Evolutionary conservation across 306 rosid species (phyloP).

Genomic region (Quercus glauca): DNA sequence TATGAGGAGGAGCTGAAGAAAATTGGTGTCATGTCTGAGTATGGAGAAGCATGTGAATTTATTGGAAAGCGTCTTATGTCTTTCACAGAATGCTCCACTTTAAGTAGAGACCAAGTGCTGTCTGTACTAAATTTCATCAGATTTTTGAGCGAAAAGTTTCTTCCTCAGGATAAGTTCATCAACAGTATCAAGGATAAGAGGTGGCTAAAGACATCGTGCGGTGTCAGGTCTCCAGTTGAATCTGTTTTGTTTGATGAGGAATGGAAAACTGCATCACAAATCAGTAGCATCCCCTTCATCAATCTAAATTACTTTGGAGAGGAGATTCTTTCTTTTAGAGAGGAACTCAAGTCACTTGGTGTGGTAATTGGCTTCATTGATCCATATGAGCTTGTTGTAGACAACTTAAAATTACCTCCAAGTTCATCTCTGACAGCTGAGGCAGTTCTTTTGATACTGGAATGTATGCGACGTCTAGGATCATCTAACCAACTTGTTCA

Average conservation of each 20-base stretch:
- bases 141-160: slow-evolving; percentile 30
- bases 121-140: slow-evolving; percentile 52
- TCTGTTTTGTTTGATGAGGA: too few species aligned
- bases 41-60: slow-evolving; percentile 55
- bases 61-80: slow-evolving; percentile 66
- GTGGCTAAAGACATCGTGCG: too few species aligned
- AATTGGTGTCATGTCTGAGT: slow-evolving; percentile 69
- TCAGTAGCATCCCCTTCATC: too few species aligned
- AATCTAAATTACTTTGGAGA: too few species aligned
- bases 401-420: slow-evolving; percentile 49
- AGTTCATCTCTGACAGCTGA: slow-evolving; percentile 30
- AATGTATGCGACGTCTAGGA: too few species aligned
- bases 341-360: too few species aligned
- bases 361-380: too few species aligned
- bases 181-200: slow-evolving; percentile 25
- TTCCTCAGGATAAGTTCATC: slow-evolving; percentile 35
- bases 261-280: too few species aligned
- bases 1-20: slow-evolving; percentile 12
- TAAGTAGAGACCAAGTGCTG: slow-evolving; percentile 14
- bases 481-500: too few species aligned
- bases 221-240: too few species aligned
- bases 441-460: slow-evolving; percentile 25
- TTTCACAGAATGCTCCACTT: slow-evolving; percentile 29
- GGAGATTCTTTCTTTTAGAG: too few species aligned
- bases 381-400: background rate